phyloP scores from a whole-genome alignment of 1,284 basidiomycete species.

The Macrocystidia cucumis region DNA sequence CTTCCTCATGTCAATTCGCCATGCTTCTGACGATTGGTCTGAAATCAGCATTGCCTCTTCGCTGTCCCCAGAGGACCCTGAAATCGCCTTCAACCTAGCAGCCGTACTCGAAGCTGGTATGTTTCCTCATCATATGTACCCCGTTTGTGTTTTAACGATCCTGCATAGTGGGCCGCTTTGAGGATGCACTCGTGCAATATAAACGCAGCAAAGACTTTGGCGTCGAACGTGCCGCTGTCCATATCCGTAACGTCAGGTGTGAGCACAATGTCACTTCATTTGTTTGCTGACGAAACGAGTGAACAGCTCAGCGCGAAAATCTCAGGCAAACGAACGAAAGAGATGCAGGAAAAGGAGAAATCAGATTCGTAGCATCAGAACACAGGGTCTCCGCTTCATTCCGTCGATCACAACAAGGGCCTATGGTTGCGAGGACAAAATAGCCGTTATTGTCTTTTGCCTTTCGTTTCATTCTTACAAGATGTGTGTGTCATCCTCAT shows the following conservation, averaged over 20 bases:
- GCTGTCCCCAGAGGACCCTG: conserved; percentile 86
- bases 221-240: conserved; percentile 80
- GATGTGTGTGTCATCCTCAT: too few species aligned
- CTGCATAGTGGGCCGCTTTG: conserved; percentile 62
- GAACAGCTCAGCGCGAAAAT: conserved; percentile 76
- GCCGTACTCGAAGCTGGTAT: conserved; percentile 85
- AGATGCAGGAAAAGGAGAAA: conserved; percentile 32
- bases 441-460: conserved; percentile 16
- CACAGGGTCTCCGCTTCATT: conserved; percentile 15
- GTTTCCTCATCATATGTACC: conserved; percentile 25
- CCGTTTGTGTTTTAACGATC: conserved; percentile 22
- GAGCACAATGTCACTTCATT: neutral
- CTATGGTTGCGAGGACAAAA: too few species aligned
- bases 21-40: conserved; percentile 16
- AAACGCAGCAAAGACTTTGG: conserved; percentile 71
- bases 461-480: conserved; percentile 7
- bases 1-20: conserved; percentile 17
- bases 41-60: conserved; percentile 69
- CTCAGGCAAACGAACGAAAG: conserved; percentile 56
- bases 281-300: conserved; percentile 3
- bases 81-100: conserved; percentile 92
- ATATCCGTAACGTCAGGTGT: conserved; percentile 71
- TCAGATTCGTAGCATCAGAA: conserved; percentile 24
- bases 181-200: conserved; percentile 78
- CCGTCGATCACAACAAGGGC: conserved; percentile 5